Evolutionary conservation across 495 filamentous ascomycete genomes (phyloP), one percentile per base, ranked within the genome.

Genomic region (Neurospora sp.): DNA sequence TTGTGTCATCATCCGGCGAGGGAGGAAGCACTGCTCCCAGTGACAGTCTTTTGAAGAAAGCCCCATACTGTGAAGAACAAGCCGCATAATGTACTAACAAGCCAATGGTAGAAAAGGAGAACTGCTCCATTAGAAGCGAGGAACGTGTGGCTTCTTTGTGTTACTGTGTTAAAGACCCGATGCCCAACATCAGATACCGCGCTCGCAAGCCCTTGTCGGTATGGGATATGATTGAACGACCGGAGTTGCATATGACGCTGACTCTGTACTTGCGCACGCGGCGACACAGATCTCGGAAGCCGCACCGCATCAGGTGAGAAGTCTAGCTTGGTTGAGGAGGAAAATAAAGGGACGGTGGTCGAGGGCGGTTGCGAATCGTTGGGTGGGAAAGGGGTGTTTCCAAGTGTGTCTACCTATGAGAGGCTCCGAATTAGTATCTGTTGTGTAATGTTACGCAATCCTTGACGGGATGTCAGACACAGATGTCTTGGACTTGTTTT

Each of bases 141-240:
- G 53, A 65, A 65, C 53, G 47, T 38, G 47, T 39, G 68, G 38
- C 39, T 22, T 16, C 3, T 4, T 59, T 73, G 72, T 70, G 68
- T 61, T 59, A 70, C 68, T 22, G 14, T 14, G 68, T 18, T 42
- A 16, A 44, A 47, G n/a, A 61, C 72, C 44, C 72, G 72, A 73
- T 73, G 72, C 72, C 72, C 68, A 59, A 73, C 72, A 35, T 35
- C 12, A 73, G 41, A 35, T 71, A 70, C n/a, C n/a, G 14, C 22
- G 38, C 16, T 31, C 2, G 39, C 42, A 42, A 4, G 18, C 8
- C 40, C 20, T 38, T 59, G 69, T n/a, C 53, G 14, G 53, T 65
- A 35, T 7, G 27, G 22, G 2, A 31, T 18, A 4, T 42, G 27
- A 59, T 53, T 47, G 22, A 71, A 27, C 22, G 27, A 12, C 31